Percentiles rank a stretch among this genome's conserved stretches.
phyloP scores from a whole-genome alignment of 352 stramenopile species.

The Pythium utonaiense region DNA sequence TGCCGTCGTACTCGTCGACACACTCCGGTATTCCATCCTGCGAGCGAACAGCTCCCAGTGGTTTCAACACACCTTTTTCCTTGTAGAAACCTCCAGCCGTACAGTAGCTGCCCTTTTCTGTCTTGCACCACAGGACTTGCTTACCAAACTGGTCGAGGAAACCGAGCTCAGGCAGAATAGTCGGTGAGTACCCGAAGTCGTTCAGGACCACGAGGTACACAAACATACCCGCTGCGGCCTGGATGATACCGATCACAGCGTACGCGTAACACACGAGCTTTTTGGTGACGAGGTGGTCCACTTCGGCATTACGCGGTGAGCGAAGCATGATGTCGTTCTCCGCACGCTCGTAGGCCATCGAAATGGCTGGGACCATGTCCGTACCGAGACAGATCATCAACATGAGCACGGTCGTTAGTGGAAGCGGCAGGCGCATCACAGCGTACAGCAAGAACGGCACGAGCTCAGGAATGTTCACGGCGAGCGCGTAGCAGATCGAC shows the following conservation, averaged over 20 bases:
- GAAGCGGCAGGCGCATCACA: slow-evolving; percentile 74
- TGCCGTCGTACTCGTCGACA: too few species aligned
- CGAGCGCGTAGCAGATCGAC: slow-evolving; percentile 89
- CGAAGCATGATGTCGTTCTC: slow-evolving; percentile 82
- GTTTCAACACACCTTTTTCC: too few species aligned
- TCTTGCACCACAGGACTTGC: too few species aligned
- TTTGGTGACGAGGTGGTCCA: slow-evolving; percentile 73
- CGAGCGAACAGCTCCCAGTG: too few species aligned
- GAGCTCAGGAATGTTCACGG: slow-evolving; percentile 84
- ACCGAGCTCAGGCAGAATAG: too few species aligned
- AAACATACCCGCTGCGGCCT: slow-evolving; percentile 34
- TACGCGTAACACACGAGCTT: slow-evolving; percentile 86
- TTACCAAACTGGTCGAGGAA: too few species aligned
- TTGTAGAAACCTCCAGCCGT: too few species aligned
- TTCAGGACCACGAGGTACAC: too few species aligned
- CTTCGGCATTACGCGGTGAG: slow-evolving; percentile 56
- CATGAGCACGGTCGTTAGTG: slow-evolving; percentile 87
- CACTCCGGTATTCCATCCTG: too few species aligned
- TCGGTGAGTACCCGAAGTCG: too few species aligned
- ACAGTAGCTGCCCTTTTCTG: too few species aligned
- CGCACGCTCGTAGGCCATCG: slow-evolving; percentile 80
- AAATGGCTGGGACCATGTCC: slow-evolving; percentile 88
- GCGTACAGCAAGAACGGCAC: slow-evolving; percentile 60
- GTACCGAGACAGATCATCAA: slow-evolving; percentile 87
- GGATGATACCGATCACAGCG: slow-evolving; percentile 77